Evolutionary conservation across 192 early-diverging fungal species (phyloP), one percentile per base, ranked within the genome.

Genomic region (Gigaspora rosea): DNA sequence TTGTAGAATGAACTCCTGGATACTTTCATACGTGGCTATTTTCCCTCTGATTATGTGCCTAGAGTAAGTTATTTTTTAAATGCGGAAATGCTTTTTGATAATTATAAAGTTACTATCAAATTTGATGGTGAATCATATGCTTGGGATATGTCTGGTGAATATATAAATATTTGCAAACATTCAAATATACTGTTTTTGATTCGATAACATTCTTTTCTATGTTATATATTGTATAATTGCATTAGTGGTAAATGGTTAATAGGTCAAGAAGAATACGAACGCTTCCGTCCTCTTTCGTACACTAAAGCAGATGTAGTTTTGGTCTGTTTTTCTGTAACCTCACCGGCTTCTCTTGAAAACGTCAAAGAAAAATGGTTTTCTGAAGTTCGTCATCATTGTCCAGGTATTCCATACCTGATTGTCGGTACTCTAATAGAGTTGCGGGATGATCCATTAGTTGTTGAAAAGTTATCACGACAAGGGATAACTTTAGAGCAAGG

Each of bases 51-150:
- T 88, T 96, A 96, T 82, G 95, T 98, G 49, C 96, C 96, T 33
- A 98, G 95, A 50, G 94, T 95, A 87, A 87, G 87, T 90, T 66
- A 36, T 63, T 54, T 2, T 15, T 36, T 59, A 16, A 56, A 50
- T 64, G 35, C 27, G 27, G 27, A 27, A 27, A 27, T 27, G 27
- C 0, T 1, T 27, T 98, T 98, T 88, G 96, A 98, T 87, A 97
- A 98, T 82, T 98, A 98, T 89, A 94, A 94, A 71, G 95, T 96
- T 22, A 97, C 95, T n/a, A 94, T 98, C 71, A 98, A 97, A 94
- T 96, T 97, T 86, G 96, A 94, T 69, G 94, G 93, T 80, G 95
- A 98, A 82, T 96, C 96, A 22, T 97, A 96, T 86, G 96, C 96
- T 46, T 96, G 96, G 84, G 96, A 97, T 91, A 97, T 95, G 65